Evolutionary conservation across 768 basidiomycete genomes (phyloP).

Genomic region (Exsudoporus frostii): DNA sequence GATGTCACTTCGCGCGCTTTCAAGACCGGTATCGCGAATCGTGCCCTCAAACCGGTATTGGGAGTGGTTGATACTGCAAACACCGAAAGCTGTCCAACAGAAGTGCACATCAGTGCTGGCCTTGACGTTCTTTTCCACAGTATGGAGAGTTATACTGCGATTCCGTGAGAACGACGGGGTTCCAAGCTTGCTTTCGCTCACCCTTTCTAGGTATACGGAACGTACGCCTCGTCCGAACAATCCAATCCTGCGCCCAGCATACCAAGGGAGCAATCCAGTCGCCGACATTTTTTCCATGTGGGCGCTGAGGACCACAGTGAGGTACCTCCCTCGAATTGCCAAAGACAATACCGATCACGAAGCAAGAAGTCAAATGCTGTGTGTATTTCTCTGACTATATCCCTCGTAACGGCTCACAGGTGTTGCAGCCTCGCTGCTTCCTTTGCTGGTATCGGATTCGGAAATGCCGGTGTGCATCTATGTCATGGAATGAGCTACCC

Average conservation of each 20-base stretch:
- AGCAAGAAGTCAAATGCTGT: constrained; percentile 91
- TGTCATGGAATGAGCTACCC: constrained; percentile 91
- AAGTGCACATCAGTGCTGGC: constrained; percentile 91
- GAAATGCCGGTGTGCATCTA: constrained; percentile 89
- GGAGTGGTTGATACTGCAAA: constrained; percentile 88
- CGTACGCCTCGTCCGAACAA: constrained; percentile 87
- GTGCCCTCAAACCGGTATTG: constrained; percentile 85
- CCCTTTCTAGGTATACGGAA: constrained; percentile 68
- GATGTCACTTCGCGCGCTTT: constrained; percentile 89
- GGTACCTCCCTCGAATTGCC: constrained; percentile 83
- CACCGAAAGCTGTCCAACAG: constrained; percentile 88
- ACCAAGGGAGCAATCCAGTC: constrained; percentile 91
- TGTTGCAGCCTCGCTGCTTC: constrained; percentile 74
- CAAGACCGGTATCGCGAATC: constrained; percentile 95
- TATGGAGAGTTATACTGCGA: constrained; percentile 91
- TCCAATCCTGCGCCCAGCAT: constrained; percentile 87
- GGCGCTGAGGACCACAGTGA: constrained; percentile 87
- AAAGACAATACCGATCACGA: constrained; percentile 76
- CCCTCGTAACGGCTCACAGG: not conserved
- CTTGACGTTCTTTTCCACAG: constrained; percentile 96
- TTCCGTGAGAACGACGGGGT: constrained; percentile 58
- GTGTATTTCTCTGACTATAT: constrained; percentile 21
- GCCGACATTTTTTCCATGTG: constrained; percentile 95
- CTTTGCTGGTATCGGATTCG: constrained; percentile 94
- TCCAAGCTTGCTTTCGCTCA: constrained; percentile 3